Evolutionary conservation across 257 asterid genomes (phyloP), one percentile per base, ranked within the genome.

Genomic region (Solanum infundibuliforme): DNA sequence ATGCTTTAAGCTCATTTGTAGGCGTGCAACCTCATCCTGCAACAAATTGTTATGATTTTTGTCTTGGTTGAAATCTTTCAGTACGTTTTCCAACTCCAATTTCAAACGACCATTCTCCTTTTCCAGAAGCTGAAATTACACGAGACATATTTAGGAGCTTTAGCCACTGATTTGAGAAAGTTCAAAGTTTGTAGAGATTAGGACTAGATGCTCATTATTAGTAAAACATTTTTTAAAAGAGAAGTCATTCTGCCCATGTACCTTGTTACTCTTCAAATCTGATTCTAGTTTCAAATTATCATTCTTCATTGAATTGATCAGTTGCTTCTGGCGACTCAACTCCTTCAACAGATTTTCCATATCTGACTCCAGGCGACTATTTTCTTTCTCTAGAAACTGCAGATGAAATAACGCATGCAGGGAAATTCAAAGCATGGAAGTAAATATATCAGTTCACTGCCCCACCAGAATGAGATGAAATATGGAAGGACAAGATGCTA

Each of bases 311-410:
- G 82, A 85, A 72, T 82, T 83, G 88, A 89, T 91, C 66, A 87
- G 91, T 18, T 91, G 93, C 89, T 92, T 94, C 87, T 91, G 91
- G 82, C 69, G 66, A 60, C 90, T 92, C 89, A 93, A 84, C 86
- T 91, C 92, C 68, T 91, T 89, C 81, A 88, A 89, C 73, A 94
- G 74, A 85, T 89, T 92, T 88, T 89, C 87, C 58, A 89, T 73
- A 36, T 90, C 90, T 13, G 91, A 89, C 69, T 87, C 68, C 86
- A 93, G 87, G 48, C 85, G 91, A 87, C 88, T 90, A 90, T 92
- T 93, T 88, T 94, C 94, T 90, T 86, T 87, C 91, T 88, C 90
- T 85, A 93, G 90, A 87, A 91, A 85, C 97, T 94, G 93, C 91
- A 90, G 82, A 38, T 86, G 83, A 83, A 38, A 73, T 65, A 87